These are phyloP conservation scores for Zymoseptoria brevis DNA, from an alignment of 2,329 filamentous ascomycete species.

Conservation along the genomic window DNA sequence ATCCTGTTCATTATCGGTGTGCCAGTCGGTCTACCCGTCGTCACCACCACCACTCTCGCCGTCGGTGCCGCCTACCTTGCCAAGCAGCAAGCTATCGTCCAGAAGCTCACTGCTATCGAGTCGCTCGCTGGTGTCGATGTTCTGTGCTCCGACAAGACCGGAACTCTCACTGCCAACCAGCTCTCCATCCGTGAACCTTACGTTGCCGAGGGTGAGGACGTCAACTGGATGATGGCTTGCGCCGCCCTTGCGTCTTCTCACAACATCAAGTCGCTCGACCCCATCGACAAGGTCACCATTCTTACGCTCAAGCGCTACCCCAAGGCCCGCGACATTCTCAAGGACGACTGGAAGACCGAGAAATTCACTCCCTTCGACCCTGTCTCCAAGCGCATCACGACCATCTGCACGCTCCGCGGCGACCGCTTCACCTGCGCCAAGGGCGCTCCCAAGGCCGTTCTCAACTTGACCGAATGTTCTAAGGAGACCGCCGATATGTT, in stretches of 20 bases:
- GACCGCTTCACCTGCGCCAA: slow-evolving; percentile 67
- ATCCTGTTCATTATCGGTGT: slow-evolving; percentile 71
- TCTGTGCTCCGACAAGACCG: slow-evolving; percentile 75
- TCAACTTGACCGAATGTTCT: slow-evolving; percentile 60
- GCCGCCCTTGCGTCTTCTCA: slow-evolving; percentile 69
- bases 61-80: slow-evolving; percentile 71
- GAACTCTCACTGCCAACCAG: slow-evolving; percentile 68
- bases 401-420: slow-evolving; percentile 59
- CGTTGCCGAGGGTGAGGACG: slow-evolving; percentile 66
- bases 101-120: slow-evolving; percentile 72
- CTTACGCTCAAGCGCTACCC: slow-evolving; percentile 68
- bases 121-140: slow-evolving; percentile 69
- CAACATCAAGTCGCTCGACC: slow-evolving; percentile 70
- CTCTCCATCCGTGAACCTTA: slow-evolving; percentile 69
- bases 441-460: slow-evolving; percentile 68
- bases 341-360: slow-evolving; percentile 66
- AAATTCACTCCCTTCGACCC: slow-evolving; percentile 74
- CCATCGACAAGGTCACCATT: slow-evolving; percentile 73
- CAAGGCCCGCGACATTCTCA: slow-evolving; percentile 67
- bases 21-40: slow-evolving; percentile 70
- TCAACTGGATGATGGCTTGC: slow-evolving; percentile 80
- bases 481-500: slow-evolving; percentile 58
- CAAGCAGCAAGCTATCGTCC: slow-evolving; percentile 69
- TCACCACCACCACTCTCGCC: slow-evolving; percentile 68
- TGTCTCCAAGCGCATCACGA: slow-evolving; percentile 71